Percentiles rank a stretch among this genome's conserved stretches.
Evolutionary conservation across 2,329 filamentous ascomycete species (phyloP).

Genomic region (Aureobasidium melanogenum): DNA sequence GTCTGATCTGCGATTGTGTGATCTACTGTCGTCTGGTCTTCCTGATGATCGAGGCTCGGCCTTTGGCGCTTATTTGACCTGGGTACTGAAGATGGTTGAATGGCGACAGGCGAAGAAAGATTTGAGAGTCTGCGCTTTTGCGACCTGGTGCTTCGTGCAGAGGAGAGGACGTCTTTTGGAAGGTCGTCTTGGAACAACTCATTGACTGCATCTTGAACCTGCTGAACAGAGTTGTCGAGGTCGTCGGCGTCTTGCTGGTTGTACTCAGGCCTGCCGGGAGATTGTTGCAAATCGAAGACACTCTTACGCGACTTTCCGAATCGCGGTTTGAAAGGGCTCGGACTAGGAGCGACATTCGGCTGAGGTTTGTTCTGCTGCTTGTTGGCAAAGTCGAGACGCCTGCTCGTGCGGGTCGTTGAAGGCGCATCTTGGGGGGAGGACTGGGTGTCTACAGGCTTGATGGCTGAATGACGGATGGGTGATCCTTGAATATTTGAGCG

Average conservation of each 20-base stretch:
- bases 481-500: conserved; percentile 53
- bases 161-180: background rate
- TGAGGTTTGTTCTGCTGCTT: conserved; percentile 18
- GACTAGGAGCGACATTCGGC: conserved; percentile 1
- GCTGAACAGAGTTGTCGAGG: conserved; percentile 6
- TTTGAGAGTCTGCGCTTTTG: conserved; percentile 11
- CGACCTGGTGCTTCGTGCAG: conserved; percentile 4
- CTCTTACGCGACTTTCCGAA: conserved; percentile 15
- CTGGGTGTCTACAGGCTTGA: conserved; percentile 44
- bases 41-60: background rate
- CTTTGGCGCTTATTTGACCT: background rate
- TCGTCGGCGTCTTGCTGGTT: conserved; percentile 8
- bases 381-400: conserved; percentile 24
- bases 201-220: conserved; percentile 11
- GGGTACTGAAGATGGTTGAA: background rate
- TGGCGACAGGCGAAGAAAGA: background rate
- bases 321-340: conserved; percentile 25
- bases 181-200: background rate
- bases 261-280: background rate
- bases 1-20: background rate
- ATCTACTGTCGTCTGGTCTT: background rate
- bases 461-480: conserved; percentile 51
- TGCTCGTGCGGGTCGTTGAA: conserved; percentile 16
- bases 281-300: conserved; percentile 12
- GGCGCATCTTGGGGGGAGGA: background rate